phyloP scores from a whole-genome alignment of 2,329 filamentous ascomycete species.

The Aschersonia sp. region DNA sequence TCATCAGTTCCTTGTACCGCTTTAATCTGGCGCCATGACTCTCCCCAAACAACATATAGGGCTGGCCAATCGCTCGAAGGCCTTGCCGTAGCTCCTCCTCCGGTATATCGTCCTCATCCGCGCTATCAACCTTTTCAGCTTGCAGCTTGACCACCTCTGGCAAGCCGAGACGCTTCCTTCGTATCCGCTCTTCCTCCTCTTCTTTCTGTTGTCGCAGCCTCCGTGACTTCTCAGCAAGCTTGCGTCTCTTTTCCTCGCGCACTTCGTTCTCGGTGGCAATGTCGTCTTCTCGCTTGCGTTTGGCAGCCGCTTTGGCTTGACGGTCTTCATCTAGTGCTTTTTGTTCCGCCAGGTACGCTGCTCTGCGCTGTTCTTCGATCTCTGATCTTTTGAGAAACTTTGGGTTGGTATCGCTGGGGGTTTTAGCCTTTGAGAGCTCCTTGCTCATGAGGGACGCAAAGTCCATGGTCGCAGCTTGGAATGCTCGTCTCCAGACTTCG shows the following conservation, averaged over 20 bases:
- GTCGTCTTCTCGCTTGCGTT: conserved; percentile 84
- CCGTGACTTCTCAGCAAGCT: conserved; percentile 68
- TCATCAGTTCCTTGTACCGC: conserved; percentile 53
- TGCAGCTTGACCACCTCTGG: conserved; percentile 48
- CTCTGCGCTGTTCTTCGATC: conserved; percentile 66
- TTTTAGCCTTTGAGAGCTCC: conserved; percentile 74
- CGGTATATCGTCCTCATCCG: conserved; percentile 44
- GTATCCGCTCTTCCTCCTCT: conserved; percentile 54
- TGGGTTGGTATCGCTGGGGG: conserved; percentile 30
- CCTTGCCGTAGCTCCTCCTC: conserved; percentile 57
- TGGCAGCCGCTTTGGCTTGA: conserved; percentile 53
- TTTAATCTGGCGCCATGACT: conserved; percentile 52
- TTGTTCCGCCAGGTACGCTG: conserved; percentile 72
- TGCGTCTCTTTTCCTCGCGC: conserved; percentile 69
- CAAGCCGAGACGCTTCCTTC: conserved; percentile 65
- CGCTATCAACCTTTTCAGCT: conserved; percentile 27
- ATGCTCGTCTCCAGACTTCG: background rate
- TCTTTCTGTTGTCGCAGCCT: conserved; percentile 57
- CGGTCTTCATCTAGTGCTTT: conserved; percentile 58
- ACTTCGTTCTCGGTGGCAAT: conserved; percentile 52
- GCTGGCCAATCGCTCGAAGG: conserved; percentile 60
- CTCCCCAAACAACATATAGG: conserved; percentile 69
- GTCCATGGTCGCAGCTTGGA: conserved; percentile 51
- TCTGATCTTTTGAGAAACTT: conserved; percentile 84
- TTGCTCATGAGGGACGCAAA: conserved; percentile 89